Evolutionary conservation across 352 stramenopile species (phyloP).

Genomic region (Phytophthora cryptogea): DNA sequence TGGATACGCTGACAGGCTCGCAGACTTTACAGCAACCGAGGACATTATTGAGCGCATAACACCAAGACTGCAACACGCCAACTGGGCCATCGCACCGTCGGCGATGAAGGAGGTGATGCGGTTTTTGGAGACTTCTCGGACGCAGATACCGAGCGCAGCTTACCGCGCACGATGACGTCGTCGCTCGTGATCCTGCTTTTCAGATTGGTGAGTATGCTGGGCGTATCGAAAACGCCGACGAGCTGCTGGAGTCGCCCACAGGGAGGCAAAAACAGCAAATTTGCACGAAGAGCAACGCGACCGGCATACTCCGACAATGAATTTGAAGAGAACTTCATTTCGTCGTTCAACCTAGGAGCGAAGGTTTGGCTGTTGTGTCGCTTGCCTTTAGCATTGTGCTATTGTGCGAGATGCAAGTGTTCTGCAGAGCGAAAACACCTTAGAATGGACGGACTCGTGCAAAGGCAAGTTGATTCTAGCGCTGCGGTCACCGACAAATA

Average conservation of each 20-base stretch:
- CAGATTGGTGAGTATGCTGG: conserved; percentile 99
- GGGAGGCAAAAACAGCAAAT: too few species aligned
- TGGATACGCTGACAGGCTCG: conserved; percentile 95
- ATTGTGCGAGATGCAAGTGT: too few species aligned
- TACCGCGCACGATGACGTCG: conserved; percentile 96
- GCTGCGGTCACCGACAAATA: too few species aligned
- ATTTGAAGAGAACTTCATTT: too few species aligned
- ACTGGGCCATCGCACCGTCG: conserved; percentile 98
- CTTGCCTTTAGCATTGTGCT: too few species aligned
- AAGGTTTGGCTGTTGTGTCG: too few species aligned
- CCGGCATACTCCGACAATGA: too few species aligned
- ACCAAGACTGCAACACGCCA: conserved; percentile 97
- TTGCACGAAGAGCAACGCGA: too few species aligned
- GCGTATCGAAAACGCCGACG: conserved; percentile 99
- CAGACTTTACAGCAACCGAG: conserved; percentile 96
- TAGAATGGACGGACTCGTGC: too few species aligned
- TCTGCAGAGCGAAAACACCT: too few species aligned
- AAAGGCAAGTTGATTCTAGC: too few species aligned
- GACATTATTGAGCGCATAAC: conserved; percentile 99
- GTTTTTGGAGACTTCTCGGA: conserved; percentile 96
- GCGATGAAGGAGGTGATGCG: conserved; percentile 97
- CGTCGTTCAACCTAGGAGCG: too few species aligned
- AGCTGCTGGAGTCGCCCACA: conserved; percentile 97
- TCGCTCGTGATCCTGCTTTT: conserved; percentile 99
- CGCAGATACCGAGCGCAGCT: conserved; percentile 88